phyloP scores from a whole-genome alignment of 1,139 yeast species.

The Yarrowia galli region DNA sequence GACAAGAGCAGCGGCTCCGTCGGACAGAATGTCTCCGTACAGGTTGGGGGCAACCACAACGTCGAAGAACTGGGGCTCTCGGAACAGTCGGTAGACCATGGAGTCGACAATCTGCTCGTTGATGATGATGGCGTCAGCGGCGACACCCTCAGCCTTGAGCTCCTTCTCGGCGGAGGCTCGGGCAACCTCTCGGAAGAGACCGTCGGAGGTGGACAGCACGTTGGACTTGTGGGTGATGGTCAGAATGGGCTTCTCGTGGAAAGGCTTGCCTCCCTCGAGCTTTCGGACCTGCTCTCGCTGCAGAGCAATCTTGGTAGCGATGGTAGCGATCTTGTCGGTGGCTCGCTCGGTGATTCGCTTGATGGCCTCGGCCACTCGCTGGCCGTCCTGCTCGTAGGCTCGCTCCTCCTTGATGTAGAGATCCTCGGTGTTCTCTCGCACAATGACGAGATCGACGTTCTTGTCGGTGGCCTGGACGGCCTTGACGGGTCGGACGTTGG shows the following conservation, averaged over 20 bases:
- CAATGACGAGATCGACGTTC: slow-evolving; percentile 96
- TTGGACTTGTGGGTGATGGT: slow-evolving; percentile 97
- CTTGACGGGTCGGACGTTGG: slow-evolving; percentile 97
- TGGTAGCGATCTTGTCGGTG: slow-evolving; percentile 81
- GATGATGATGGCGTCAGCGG: slow-evolving; percentile 61
- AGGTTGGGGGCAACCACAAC: slow-evolving; percentile 98
- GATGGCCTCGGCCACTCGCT: slow-evolving; percentile 94
- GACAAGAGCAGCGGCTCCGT: slow-evolving; percentile 98
- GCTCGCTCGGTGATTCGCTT: slow-evolving; percentile 94
- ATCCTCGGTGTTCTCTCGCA: slow-evolving; percentile 98
- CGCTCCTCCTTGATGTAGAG: slow-evolving; percentile 92
- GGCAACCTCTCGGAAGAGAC: slow-evolving; percentile 93
- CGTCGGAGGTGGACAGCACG: slow-evolving; percentile 91
- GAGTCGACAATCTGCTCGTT: slow-evolving; percentile 98
- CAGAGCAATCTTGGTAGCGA: slow-evolving; percentile 90
- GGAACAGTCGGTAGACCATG: slow-evolving; percentile 98
- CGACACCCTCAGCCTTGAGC: slow-evolving; percentile 53
- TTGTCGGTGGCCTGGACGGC: slow-evolving; percentile 82
- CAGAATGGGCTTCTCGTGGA: slow-evolving; percentile 64
- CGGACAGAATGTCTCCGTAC: slow-evolving; percentile 96
- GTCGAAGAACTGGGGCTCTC: slow-evolving; percentile 96
- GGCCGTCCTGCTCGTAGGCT: slow-evolving; percentile 73
- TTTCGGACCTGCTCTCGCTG: slow-evolving; percentile 87
- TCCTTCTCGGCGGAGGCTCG: slow-evolving; percentile 74
- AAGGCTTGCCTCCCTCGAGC: slow-evolving; percentile 59